Conservation (phyloP, 805 yeast species). For the Metahyphopichia silvanorum region DNA sequence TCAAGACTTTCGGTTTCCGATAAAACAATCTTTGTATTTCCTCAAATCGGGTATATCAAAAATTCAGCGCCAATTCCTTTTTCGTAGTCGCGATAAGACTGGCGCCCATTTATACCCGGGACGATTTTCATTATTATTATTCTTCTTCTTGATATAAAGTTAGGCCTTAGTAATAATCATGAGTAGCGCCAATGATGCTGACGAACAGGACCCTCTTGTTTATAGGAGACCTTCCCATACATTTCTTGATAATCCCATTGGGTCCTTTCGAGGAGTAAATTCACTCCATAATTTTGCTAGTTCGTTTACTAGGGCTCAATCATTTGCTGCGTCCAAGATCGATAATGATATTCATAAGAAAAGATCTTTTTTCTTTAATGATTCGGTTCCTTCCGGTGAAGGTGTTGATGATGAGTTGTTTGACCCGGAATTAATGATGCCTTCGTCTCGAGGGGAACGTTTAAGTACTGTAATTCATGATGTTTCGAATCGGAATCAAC, state of each 20-base stretch:
- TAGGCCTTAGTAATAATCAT: too few relatives aligned
- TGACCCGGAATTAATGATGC: conserved; percentile 68
- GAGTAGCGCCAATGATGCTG: too few relatives aligned
- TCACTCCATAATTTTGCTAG: conserved; percentile 77
- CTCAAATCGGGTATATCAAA: too few relatives aligned
- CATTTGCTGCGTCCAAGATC: conserved; percentile 47
- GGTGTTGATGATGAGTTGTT: conserved; percentile 57
- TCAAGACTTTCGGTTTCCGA: not conserved
- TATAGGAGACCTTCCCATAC: conserved; percentile 16
- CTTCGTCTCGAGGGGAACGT: conserved; percentile 60
- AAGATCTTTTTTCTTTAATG: conserved; percentile 53
- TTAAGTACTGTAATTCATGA: conserved; percentile 54
- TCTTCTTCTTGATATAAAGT: too few relatives aligned
- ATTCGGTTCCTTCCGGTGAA: conserved; percentile 11
- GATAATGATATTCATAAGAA: conserved; percentile 55
- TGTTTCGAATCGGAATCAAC: conserved; percentile 20
- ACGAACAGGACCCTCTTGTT: not conserved
- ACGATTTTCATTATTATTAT: too few relatives aligned
- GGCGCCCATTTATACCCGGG: too few relatives aligned
- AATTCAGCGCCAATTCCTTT: too few relatives aligned
- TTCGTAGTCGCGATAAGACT: too few relatives aligned
- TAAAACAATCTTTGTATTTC: not conserved
- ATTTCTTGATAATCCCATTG: conserved; percentile 36
- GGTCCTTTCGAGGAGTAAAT: conserved; percentile 62
- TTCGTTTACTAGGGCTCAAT: conserved; percentile 75